A percentile compares a stretch with the other conserved stretches of the same genome.
These are phyloP conservation scores for Colletotrichum orchidophilum DNA, from an alignment of 2,329 filamentous ascomycete species.

Conservation along the genomic window DNA sequence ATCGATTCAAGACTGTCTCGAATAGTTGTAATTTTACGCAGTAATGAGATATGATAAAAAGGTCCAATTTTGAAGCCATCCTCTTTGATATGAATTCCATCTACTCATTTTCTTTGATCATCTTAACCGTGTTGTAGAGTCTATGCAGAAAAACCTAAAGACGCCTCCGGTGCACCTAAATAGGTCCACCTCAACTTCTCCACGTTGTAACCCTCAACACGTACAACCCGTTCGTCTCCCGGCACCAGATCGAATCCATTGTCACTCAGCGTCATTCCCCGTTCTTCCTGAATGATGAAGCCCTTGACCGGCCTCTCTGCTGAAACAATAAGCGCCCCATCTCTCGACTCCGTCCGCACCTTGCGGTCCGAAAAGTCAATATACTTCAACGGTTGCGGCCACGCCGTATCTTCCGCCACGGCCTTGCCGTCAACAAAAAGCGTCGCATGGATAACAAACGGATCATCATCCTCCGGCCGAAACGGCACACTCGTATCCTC, in stretches of 20 bases:
- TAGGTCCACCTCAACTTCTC: slow-evolving; percentile 34
- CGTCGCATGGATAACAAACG: slow-evolving; percentile 58
- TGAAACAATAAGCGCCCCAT: slow-evolving; percentile 43
- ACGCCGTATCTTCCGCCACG: slow-evolving; percentile 61
- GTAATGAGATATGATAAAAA: slow-evolving; percentile 25
- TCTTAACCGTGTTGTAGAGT: neutral
- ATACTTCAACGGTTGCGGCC: slow-evolving; percentile 72
- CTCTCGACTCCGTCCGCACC: slow-evolving; percentile 42
- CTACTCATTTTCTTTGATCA: neutral
- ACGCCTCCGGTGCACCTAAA: slow-evolving; percentile 31
- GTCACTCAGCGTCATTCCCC: slow-evolving; percentile 58
- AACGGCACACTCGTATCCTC: slow-evolving; percentile 39
- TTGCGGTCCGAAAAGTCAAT: slow-evolving; percentile 57
- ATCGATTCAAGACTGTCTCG: neutral
- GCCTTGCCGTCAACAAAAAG: slow-evolving; percentile 49
- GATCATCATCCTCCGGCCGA: slow-evolving; percentile 49
- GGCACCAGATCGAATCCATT: slow-evolving; percentile 69
- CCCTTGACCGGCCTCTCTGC: slow-evolving; percentile 63
- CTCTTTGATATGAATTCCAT: neutral
- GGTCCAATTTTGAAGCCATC: neutral
- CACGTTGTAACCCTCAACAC: slow-evolving; percentile 1
- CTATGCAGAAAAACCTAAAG: neutral
- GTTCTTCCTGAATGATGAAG: slow-evolving; percentile 61
- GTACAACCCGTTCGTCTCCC: slow-evolving; percentile 44
- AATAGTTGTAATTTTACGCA: slow-evolving; percentile 18